Percentiles rank a stretch among this genome's conserved stretches.
These are phyloP conservation scores for Saturnispora ahearnii DNA, from an alignment of 805 yeast genomes.

Conservation along the genomic window DNA sequence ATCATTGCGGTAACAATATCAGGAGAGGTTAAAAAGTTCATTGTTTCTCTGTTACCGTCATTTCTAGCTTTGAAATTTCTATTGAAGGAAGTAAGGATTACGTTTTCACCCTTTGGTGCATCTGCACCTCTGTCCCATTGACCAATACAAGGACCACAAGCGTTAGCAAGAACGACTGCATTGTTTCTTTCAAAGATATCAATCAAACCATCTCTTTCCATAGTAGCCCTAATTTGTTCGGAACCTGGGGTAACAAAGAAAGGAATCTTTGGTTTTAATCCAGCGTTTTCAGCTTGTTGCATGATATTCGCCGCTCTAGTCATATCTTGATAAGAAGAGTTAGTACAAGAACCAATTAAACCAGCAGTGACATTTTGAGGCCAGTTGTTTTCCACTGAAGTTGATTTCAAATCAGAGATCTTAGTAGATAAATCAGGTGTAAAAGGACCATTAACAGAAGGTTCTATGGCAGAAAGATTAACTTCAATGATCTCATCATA, in stretches of 20 bases:
- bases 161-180: constrained; percentile 91
- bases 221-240: constrained; percentile 97
- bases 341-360: constrained; percentile 96
- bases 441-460: constrained; percentile 95
- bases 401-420: constrained; percentile 75
- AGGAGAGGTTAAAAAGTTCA: constrained; percentile 95
- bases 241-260: constrained; percentile 97
- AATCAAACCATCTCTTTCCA: constrained; percentile 91
- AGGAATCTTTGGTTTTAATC: constrained; percentile 83
- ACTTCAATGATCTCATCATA: constrained; percentile 91
- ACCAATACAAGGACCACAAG: constrained; percentile 99
- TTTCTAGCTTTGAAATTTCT: constrained; percentile 97
- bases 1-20: constrained; percentile 94
- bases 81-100: constrained; percentile 95
- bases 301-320: constrained; percentile 91
- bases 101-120: constrained; percentile 88
- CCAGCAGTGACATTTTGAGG: constrained; percentile 90
- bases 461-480: constrained; percentile 83
- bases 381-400: constrained; percentile 82
- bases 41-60: constrained; percentile 96
- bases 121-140: constrained; percentile 94
- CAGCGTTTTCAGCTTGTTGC: constrained; percentile 82
- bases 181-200: constrained; percentile 85
- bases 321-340: constrained; percentile 98
- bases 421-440: constrained; percentile 98